These are phyloP conservation scores for Globisporangium paroecandrum DNA, from an alignment of 352 stramenopile species.

Conservation along the genomic window DNA sequence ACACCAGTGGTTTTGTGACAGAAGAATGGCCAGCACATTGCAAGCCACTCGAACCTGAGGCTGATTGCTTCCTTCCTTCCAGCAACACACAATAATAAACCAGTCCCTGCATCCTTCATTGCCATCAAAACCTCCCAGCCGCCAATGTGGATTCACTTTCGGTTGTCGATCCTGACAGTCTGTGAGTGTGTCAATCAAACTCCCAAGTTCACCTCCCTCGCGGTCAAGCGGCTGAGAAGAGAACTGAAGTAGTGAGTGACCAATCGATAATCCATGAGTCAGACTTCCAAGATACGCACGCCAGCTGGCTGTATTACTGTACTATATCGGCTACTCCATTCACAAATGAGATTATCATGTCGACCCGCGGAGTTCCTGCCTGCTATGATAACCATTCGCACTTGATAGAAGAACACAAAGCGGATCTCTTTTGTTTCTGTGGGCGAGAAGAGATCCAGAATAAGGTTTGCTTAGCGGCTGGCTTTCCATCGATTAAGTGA, in stretches of 20 bases:
- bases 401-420: not conserved
- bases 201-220: too few relatives aligned
- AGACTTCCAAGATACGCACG: not conserved
- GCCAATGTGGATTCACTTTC: too few relatives aligned
- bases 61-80: not conserved
- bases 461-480: not conserved
- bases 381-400: not conserved
- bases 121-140: too few relatives aligned
- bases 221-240: too few relatives aligned
- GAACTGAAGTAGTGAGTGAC: not conserved
- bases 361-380: not conserved
- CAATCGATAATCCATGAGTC: not conserved
- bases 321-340: not conserved
- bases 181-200: too few relatives aligned
- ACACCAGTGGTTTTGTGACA: not conserved
- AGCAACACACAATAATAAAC: not conserved
- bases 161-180: too few relatives aligned
- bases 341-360: not conserved
- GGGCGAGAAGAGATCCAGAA: not conserved
- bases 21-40: not conserved
- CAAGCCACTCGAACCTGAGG: not conserved
- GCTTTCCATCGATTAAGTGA: not conserved
- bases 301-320: not conserved
- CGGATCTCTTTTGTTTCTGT: not conserved
- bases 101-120: too few relatives aligned